Base-by-base conservation (phyloP, 495 filamentous ascomycete species). In the Wilcoxina mikolae region DNA sequence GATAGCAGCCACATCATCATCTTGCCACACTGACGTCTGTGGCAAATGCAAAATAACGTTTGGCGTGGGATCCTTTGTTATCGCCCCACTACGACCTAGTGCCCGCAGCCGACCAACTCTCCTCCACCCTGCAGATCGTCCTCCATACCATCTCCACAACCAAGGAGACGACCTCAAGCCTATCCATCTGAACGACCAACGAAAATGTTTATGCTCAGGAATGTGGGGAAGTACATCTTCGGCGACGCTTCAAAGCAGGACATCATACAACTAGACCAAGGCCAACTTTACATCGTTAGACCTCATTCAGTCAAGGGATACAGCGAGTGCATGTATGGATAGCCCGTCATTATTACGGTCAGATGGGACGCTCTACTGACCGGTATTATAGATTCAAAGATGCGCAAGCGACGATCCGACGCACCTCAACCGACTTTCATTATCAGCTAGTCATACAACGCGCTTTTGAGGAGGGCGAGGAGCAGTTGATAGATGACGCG, bases 401-500 rank as follows among this genome's bases (percentile, higher is more conserved):
- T 81, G 82, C 87, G 28, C 86, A 82, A 27, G 87, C 89, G 22
- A 82, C 82, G 31, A 95, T 98, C 61, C 82, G 91, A 56, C 81
- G 86, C 22, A 95, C 93, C 7, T 87, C 83, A 2, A 87, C 93
- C 67, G 85, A 94, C 25, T 96, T 83, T 62, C 89, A 98, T 62
- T 98, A 96, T 66, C 91, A 96, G 67, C 82, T 98, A 31, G 90
- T 96, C 48, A 77, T 98, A 20, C 93, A 95, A 66, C 76, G 91
- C 53, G 93, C 88, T 53, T 96, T 88, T 73, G 91, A 98, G 68
- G 91, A 98, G 70, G 91, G 93, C 44, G 91, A 96, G 60, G 90
- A 86, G 57, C 90, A 95, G 61, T 73, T 87, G 15, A 74, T 90
- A 28, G 81, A 80, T 3, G 90, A 93, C 57, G 82, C 82, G 60